A percentile compares a stretch with the other conserved stretches of the same genome.
Evolutionary conservation across 306 rosid genomes (phyloP).

Genomic region (Gastrolobium villosum): DNA sequence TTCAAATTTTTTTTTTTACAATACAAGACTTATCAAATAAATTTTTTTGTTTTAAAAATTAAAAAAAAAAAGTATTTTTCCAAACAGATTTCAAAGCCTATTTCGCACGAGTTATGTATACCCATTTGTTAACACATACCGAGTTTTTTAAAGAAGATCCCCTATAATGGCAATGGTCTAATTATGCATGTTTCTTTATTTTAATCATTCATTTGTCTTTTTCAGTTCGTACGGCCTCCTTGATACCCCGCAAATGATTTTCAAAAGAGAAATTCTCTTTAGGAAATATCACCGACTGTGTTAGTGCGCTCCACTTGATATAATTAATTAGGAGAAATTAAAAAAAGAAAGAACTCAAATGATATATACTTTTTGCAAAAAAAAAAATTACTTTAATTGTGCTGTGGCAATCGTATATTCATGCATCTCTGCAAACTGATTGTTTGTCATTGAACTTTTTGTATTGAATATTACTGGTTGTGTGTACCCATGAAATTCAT

Average conservation of each 20-base stretch:
- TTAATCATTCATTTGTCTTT: background rate
- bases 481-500: background rate
- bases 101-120: no score
- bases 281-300: background rate
- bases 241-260: no score
- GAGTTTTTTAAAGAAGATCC: background rate
- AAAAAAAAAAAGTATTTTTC: no score
- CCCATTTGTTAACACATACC: no score
- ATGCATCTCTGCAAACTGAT: background rate
- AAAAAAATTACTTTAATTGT: background rate
- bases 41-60: no score
- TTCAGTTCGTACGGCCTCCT: background rate
- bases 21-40: no score
- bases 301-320: background rate
- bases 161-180: background rate
- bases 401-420: background rate
- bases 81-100: no score
- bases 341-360: background rate
- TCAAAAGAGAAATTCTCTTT: no score
- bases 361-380: background rate
- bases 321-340: background rate
- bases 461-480: background rate
- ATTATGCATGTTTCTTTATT: background rate
- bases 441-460: background rate
- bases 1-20: no score